Conservation (phyloP, 2,329 filamentous ascomycete genomes). For the Salinomyces thailandicus region DNA sequence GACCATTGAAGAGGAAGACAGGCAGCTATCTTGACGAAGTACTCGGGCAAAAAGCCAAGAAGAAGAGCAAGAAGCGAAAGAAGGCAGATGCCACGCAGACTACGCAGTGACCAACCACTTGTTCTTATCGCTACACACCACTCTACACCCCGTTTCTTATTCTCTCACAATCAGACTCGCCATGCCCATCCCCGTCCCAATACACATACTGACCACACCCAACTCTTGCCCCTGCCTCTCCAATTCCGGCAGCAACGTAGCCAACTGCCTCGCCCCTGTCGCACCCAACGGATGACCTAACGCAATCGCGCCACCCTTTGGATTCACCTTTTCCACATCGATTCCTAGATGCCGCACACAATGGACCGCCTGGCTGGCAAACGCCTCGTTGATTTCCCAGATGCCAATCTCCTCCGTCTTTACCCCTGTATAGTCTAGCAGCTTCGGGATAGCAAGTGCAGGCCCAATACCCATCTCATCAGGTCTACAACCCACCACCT, state of each 20-base stretch:
- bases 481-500: slow-evolving; percentile 66
- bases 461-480: slow-evolving; percentile 94
- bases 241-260: slow-evolving; percentile 61
- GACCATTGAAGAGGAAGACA: slow-evolving; percentile 28
- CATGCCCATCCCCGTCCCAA: slow-evolving; percentile 44
- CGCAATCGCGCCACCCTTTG: slow-evolving; percentile 89
- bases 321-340: slow-evolving; percentile 66
- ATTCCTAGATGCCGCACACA: slow-evolving; percentile 62
- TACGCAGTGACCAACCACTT: too few relatives aligned
- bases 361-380: slow-evolving; percentile 55
- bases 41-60: slow-evolving; percentile 38
- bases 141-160: too few relatives aligned
- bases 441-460: slow-evolving; percentile 71
- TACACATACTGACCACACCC: slow-evolving; percentile 84
- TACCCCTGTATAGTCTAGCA: slow-evolving; percentile 61
- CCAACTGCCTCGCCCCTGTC: slow-evolving; percentile 72
- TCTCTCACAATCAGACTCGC: slow-evolving; percentile 42
- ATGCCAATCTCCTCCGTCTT: slow-evolving; percentile 59
- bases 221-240: slow-evolving; percentile 58
- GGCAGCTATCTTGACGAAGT: slow-evolving; percentile 47
- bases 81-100: background rate
- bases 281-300: slow-evolving; percentile 84
- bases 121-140: too few relatives aligned
- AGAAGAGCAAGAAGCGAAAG: slow-evolving; percentile 37
- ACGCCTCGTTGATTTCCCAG: slow-evolving; percentile 90